Conservation (phyloP, 148 eudicot species). For the Rheum nobile region DNA sequence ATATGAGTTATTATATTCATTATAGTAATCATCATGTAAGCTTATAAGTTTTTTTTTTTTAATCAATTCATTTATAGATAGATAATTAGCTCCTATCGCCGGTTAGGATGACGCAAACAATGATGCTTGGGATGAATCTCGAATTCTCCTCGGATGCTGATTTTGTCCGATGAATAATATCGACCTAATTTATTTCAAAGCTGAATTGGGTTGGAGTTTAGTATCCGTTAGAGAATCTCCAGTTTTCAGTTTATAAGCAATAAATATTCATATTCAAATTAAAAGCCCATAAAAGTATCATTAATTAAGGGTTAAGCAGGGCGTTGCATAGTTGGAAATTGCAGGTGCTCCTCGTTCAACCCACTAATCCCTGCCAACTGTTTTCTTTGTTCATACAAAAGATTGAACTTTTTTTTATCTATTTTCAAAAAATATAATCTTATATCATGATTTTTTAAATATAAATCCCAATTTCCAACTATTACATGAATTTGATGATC, state of each 20-base stretch:
- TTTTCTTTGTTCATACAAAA: not conserved
- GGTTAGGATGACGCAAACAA: not conserved
- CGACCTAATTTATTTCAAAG: not conserved
- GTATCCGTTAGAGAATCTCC: not conserved
- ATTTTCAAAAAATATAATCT: not conserved
- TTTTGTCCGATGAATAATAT: not conserved
- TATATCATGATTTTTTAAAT: not conserved
- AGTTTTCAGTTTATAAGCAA: not conserved
- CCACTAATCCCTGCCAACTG: conserved; percentile 5
- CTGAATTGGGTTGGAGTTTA: not conserved
- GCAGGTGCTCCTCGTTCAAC: not conserved
- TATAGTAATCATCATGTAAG: no score
- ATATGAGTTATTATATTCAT: no score
- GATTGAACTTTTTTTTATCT: no score
- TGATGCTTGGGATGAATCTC: not conserved
- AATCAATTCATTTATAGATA: no score
- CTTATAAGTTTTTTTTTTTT: no score
- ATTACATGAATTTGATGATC: not conserved
- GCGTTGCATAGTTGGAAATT: not conserved
- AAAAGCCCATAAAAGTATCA: not conserved
- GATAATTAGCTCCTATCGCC: no score
- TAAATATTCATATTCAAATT: not conserved
- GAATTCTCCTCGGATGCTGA: conserved; percentile 3
- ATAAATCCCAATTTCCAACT: not conserved
- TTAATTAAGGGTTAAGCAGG: not conserved